These are phyloP conservation scores for Globisporangium viniferum DNA, from an alignment of 352 stramenopile species.

Conservation along the genomic window DNA sequence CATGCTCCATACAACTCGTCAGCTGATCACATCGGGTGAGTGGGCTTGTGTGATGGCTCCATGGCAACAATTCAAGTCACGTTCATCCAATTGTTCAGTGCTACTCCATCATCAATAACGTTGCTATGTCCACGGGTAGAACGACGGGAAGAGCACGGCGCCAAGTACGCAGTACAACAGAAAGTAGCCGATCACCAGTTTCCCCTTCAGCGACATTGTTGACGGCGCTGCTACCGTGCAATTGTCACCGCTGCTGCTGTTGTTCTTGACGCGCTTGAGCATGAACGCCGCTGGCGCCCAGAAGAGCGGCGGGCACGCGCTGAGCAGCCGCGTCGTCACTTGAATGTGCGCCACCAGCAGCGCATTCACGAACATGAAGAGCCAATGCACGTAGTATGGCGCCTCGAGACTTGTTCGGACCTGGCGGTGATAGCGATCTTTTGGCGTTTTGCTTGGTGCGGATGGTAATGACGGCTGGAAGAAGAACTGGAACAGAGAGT, in stretches of 20 bases:
- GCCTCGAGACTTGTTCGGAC: conserved; percentile 12
- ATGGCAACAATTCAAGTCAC: no score
- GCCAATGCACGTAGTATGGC: conserved; percentile 71
- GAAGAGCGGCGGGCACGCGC: conserved; percentile 73
- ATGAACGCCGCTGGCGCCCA: conserved; percentile 55
- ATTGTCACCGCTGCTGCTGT: not conserved
- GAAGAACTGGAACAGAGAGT: conserved; percentile 54
- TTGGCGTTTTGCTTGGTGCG: not conserved
- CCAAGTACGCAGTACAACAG: conserved; percentile 69
- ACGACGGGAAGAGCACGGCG: conserved; percentile 65
- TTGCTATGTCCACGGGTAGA: conserved; percentile 80
- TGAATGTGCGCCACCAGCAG: conserved; percentile 84
- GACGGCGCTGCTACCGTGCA: not conserved
- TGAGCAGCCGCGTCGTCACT: conserved; percentile 78
- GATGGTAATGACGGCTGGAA: conserved; percentile 25
- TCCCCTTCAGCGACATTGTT: conserved; percentile 22
- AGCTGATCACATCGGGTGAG: not conserved
- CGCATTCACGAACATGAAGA: conserved; percentile 74
- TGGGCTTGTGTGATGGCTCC: no score
- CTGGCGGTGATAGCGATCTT: not conserved
- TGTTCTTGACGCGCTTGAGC: not conserved
- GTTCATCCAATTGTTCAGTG: no score
- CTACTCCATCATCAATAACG: not conserved
- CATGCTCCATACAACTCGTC: not conserved
- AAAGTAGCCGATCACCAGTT: conserved; percentile 59